Evolutionary conservation across 2,329 filamentous ascomycete species (phyloP).

Genomic region (Stagonosporopsis rhizophila): DNA sequence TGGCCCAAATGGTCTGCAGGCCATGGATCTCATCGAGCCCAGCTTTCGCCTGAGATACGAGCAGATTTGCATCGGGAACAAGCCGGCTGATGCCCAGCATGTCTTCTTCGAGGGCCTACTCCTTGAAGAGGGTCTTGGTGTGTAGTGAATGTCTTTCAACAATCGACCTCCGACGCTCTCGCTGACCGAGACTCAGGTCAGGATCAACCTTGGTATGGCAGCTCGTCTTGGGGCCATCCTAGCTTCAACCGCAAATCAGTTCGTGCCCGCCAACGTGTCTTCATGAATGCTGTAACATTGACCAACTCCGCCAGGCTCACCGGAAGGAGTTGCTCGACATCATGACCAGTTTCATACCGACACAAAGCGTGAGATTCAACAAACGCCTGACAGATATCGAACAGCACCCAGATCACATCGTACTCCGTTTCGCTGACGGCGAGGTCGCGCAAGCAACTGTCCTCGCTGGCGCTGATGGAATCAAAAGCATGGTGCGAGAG

Average conservation of each 20-base stretch:
- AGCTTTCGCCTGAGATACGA: conserved; percentile 50
- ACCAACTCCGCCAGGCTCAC: conserved; percentile 40
- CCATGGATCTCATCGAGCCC: conserved; percentile 54
- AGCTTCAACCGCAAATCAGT: conserved; percentile 1
- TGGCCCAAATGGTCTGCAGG: conserved; percentile 52
- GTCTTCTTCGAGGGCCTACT: conserved; percentile 53
- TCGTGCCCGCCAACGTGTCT: background rate
- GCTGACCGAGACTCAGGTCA: conserved; percentile 2
- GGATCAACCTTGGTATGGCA: conserved; percentile 14
- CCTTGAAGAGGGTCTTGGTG: conserved; percentile 53
- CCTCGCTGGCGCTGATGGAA: conserved; percentile 58
- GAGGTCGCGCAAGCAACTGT: conserved; percentile 42
- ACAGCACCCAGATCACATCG: conserved; percentile 46
- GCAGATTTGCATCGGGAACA: conserved; percentile 50
- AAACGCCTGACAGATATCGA: conserved; percentile 37
- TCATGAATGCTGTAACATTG: too few relatives aligned
- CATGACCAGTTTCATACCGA: conserved; percentile 56
- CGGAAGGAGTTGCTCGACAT: conserved; percentile 54
- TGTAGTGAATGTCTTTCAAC: conserved; percentile 6
- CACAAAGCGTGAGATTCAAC: conserved; percentile 35
- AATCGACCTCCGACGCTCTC: background rate
- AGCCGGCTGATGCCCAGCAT: conserved; percentile 47
- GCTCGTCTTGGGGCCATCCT: conserved; percentile 14
- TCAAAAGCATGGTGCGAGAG: conserved; percentile 46
- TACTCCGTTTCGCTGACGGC: conserved; percentile 48